Evolutionary conservation across 495 filamentous ascomycete species (phyloP), one percentile per base, ranked within the genome.

Genomic region (Thermothielavioides terrestris): DNA sequence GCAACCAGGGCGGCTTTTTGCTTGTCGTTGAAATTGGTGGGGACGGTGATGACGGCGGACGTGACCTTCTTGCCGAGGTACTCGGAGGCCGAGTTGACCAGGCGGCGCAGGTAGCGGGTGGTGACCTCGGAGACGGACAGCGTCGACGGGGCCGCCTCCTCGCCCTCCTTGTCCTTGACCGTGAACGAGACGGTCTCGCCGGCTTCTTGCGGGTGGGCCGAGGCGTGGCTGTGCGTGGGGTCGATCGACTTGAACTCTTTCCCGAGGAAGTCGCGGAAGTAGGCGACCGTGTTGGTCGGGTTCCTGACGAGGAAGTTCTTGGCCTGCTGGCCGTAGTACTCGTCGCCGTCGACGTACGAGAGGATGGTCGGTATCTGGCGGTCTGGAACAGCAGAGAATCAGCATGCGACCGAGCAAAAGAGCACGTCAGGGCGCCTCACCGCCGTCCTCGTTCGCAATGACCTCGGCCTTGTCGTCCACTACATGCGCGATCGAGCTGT

Each of bases 371-470:
- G 92, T 53, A 98, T 98, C 71, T 96, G 91, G 63, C 92, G 88
- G 71, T 98, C 92, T 94, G 60, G 46, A 14, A 18, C 17, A 5
- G 25, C 20, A 15, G 20, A 21, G 1, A 22, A 44, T 42, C 22
- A 45, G 55, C 37, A 10, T 8, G 25, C 8, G 4, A n/a, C 26
- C 14, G 6, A 27, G 15, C 45, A 18, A 42, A 41, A 23, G 21
- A 38, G 18, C 38, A 35, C 6, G 46, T 56, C 36, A 50, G 18
- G 17, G 31, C 12, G 22, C 57, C 83, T 64, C 64, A 92, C 89
- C 89, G 79, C 92, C 92, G 69, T 97, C 92, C 71, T 98, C 94
- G 70, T 98, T 97, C 50, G 94, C 92, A 68, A 98, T 97, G 59
- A 98, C 91, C 65, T 95, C 89, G 53, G 89, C 84, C 72, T 91